Percentiles rank a stretch among this genome's conserved stretches.
phyloP scores from a whole-genome alignment of 768 basidiomycete species.

The Pilatotrama ljubarskyi region DNA sequence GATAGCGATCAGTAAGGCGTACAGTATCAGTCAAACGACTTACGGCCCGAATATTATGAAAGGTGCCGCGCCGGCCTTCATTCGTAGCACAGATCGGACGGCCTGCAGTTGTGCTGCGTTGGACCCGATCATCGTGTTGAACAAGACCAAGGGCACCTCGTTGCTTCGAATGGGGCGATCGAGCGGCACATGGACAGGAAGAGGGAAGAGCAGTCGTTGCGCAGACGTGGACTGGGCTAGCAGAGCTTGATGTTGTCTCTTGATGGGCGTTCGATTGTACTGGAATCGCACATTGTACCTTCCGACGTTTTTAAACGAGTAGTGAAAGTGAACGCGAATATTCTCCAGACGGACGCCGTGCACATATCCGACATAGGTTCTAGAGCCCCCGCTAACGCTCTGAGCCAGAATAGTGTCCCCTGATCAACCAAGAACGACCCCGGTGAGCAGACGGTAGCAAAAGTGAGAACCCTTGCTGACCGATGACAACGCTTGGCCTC shows the following conservation, averaged over 20 bases:
- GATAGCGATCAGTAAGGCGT: background rate
- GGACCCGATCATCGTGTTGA: constrained; percentile 35
- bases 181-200: constrained; percentile 5
- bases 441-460: too few relatives aligned
- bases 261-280: constrained; percentile 52
- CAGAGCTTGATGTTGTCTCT: constrained; percentile 57
- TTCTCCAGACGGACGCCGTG: constrained; percentile 44
- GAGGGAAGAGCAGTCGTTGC: constrained; percentile 51
- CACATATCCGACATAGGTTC: constrained; percentile 45
- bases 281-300: constrained; percentile 57
- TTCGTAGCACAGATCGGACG: constrained; percentile 47
- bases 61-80: constrained; percentile 48
- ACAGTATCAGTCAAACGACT: too few relatives aligned
- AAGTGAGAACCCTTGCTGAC: too few relatives aligned
- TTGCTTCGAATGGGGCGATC: too few relatives aligned
- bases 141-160: constrained; percentile 28
- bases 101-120: constrained; percentile 54
- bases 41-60: constrained; percentile 69
- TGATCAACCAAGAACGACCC: too few relatives aligned
- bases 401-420: constrained; percentile 36
- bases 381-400: constrained; percentile 12
- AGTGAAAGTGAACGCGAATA: constrained; percentile 49
- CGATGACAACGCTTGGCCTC: constrained; percentile 59
- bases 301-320: constrained; percentile 40
- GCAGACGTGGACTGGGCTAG: constrained; percentile 37